Base-by-base conservation (phyloP, 73 alveolate genomes). In the Breviolum minutum region DNA sequence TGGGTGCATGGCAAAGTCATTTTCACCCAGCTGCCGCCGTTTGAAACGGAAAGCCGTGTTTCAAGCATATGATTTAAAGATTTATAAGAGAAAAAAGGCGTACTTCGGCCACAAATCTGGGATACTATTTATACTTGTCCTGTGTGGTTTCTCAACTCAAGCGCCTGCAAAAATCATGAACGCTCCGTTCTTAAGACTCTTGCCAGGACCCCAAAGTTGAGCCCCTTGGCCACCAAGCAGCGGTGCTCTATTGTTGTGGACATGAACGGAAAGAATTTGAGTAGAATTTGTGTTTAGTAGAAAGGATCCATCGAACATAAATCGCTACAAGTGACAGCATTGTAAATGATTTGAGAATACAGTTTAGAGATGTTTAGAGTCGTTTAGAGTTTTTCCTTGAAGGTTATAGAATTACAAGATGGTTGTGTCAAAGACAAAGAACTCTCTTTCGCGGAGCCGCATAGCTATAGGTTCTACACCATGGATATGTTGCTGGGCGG, bases 401-500 rank as follows among this genome's bases (percentile, higher is more conserved):
- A 40, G 54, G 54, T 40, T 40, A 40, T 40, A n/a, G n/a, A n/a
- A n/a, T n/a, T n/a, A n/a, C n/a, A 40, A 40, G 54, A 3, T 40
- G 54, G 54, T 40, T 40, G 54, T 40, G 54, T 40, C 54, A 40
- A 40, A 40, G 54, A 40, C 54, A 40, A 40, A 40, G 54, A 40
- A 40, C 54, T 40, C 54, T 40, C 54, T 40, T 40, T 40, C 54
- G 54, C 54, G 54, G 92, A 83, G 92, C 73, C 63, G 6, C 92
- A 26, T 62, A 74, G 7, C 76, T 20, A 27, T 9, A 92, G 98
- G 98, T 92, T 92, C 68, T 92, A 92, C 81, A 92, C 98, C 69
- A 92, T 92, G 98, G 98, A 92, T 80, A 92, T 92, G 98, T 29
- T 19, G 27, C 98, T 74, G 19, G 98, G 77, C 98, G 16, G 84